phyloP scores from a whole-genome alignment of 163 green algal species.

The Scenedesmus sp. region DNA sequence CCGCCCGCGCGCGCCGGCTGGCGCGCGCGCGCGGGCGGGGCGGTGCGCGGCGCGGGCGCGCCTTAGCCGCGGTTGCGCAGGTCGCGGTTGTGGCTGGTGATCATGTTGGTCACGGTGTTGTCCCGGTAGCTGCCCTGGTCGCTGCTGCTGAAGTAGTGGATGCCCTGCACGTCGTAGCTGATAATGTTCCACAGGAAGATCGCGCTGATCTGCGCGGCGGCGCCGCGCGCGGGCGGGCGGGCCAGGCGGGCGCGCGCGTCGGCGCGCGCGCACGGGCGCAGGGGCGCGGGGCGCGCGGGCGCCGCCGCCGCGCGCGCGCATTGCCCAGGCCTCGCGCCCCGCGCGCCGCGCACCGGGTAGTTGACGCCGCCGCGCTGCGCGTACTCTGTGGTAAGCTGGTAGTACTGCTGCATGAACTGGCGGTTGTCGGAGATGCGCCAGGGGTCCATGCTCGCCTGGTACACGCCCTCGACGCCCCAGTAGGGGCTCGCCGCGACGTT shows the following conservation, averaged over 20 bases:
- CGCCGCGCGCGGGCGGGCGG: too few relatives aligned
- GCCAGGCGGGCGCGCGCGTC: too few relatives aligned
- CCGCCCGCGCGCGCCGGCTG: too few relatives aligned
- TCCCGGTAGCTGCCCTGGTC: slow-evolving; percentile 46
- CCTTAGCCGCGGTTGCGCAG: slow-evolving; percentile 2
- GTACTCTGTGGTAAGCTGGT: slow-evolving; percentile 34
- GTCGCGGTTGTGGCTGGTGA: slow-evolving; percentile 17
- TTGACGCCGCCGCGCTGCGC: slow-evolving; percentile 27
- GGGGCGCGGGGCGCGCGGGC: too few relatives aligned
- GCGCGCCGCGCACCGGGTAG: slow-evolving; percentile 42
- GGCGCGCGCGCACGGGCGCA: too few relatives aligned
- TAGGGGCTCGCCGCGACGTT: slow-evolving; percentile 36
- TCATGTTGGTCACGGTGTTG: slow-evolving; percentile 1
- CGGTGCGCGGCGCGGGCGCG: too few relatives aligned
- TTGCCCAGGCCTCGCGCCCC: too few relatives aligned
- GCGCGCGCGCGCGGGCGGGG: too few relatives aligned
- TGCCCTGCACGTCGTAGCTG: slow-evolving; percentile 45
- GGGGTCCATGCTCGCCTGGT: slow-evolving; percentile 7
- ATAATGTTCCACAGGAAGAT: slow-evolving; percentile 53
- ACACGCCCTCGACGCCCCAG: slow-evolving; percentile 39
- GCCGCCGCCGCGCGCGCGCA: too few relatives aligned
- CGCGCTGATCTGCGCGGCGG: background rate
- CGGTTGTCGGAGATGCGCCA: slow-evolving; percentile 27
- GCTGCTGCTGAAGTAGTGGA: slow-evolving; percentile 36
- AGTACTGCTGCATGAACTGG: slow-evolving; percentile 38